Evolutionary conservation across 768 basidiomycete genomes (phyloP).

Genomic region (Tricholoma flavovirens): DNA sequence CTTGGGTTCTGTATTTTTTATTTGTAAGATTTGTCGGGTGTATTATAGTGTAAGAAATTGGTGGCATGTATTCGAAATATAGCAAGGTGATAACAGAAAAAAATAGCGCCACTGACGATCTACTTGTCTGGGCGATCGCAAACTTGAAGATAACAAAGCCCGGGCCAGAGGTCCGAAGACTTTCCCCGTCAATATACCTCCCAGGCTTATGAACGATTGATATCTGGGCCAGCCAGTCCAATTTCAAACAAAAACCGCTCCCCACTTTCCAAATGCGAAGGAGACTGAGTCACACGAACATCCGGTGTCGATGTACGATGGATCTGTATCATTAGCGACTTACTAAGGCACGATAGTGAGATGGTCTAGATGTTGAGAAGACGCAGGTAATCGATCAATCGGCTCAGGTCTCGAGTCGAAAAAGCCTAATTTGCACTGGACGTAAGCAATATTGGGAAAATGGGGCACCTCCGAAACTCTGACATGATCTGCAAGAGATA

Average conservation of each 20-base stretch:
- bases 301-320: background rate
- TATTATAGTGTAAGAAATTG: background rate
- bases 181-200: background rate
- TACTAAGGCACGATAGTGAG: background rate
- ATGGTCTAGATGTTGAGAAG: background rate
- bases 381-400: background rate
- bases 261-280: background rate
- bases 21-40: background rate
- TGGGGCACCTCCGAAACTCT: too few relatives aligned
- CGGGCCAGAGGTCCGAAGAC: too few relatives aligned
- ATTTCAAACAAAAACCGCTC: too few relatives aligned
- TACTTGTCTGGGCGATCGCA: too few relatives aligned
- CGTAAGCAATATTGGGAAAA: background rate
- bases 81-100: too few relatives aligned
- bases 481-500: background rate
- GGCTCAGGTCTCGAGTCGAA: background rate
- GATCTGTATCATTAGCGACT: background rate
- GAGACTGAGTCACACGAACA: background rate
- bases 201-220: background rate
- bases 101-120: too few relatives aligned
- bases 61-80: too few relatives aligned
- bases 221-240: background rate
- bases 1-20: background rate
- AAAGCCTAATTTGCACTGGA: too few relatives aligned
- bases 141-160: too few relatives aligned